A percentile compares a stretch with the other conserved stretches of the same genome.
Evolutionary conservation across 495 filamentous ascomycete species (phyloP).

Genomic region (Daldinia loculata): DNA sequence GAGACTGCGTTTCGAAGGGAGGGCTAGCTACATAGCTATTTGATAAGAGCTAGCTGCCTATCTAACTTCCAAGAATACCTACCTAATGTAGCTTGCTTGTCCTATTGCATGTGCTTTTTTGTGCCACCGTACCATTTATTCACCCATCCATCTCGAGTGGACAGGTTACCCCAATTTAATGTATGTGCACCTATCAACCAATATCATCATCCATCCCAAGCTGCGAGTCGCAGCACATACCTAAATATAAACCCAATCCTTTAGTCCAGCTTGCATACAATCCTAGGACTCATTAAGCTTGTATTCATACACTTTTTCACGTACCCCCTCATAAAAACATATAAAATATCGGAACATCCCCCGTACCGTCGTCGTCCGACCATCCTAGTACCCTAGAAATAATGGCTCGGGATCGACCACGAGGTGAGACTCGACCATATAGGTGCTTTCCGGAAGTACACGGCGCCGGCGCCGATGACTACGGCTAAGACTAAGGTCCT

Average conservation of each 20-base stretch:
- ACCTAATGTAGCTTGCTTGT: background rate
- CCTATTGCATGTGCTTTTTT: background rate
- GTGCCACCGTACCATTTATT: background rate
- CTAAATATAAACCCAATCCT: background rate
- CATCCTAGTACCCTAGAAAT: conserved; percentile 20
- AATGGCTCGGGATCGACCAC: conserved; percentile 18
- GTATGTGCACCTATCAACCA: conserved; percentile 1
- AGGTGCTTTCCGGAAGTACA: conserved; percentile 50
- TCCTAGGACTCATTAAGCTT: background rate
- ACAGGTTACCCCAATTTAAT: background rate
- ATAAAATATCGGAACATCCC: background rate
- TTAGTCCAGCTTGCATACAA: background rate
- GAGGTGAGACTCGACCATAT: conserved; percentile 40
- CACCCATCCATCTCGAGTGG: background rate
- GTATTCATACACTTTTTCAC: conserved; percentile 4
- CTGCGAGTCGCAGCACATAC: background rate
- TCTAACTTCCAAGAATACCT: background rate
- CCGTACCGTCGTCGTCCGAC: background rate
- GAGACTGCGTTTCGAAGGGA: conserved; percentile 16
- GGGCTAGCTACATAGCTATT: background rate
- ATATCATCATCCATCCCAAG: background rate
- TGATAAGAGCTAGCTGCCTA: background rate
- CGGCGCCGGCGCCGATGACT: conserved; percentile 64
- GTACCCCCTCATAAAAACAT: background rate
- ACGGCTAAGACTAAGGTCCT: conserved; percentile 69